Evolutionary conservation across 306 rosid species (phyloP).

Genomic region (Trifolium subterraneum): DNA sequence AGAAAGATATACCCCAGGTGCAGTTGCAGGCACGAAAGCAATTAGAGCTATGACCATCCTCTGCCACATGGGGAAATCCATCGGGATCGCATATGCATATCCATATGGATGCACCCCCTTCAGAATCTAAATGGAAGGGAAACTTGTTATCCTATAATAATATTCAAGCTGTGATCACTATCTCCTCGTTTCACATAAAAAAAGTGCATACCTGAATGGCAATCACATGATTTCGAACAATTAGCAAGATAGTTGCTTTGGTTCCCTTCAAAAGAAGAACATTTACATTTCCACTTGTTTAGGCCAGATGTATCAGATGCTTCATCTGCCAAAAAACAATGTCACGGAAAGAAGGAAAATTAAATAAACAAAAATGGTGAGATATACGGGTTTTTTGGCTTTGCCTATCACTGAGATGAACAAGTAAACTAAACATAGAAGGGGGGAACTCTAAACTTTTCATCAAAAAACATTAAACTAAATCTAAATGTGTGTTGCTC

Average conservation of each 20-base stretch:
- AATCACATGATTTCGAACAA: constrained; percentile 85
- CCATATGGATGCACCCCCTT: constrained; percentile 60
- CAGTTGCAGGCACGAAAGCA: constrained; percentile 92
- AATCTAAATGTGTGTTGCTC: no score
- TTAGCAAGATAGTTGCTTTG: constrained; percentile 59
- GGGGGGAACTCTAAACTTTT: no score
- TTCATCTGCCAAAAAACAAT: constrained; percentile 58
- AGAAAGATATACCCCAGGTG: constrained; percentile 75
- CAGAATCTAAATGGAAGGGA: constrained; percentile 58
- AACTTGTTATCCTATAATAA: constrained; percentile 42
- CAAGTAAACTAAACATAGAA: no score
- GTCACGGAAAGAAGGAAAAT: neutral
- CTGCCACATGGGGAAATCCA: constrained; percentile 81
- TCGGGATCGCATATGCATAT: constrained; percentile 75
- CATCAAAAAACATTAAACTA: no score
- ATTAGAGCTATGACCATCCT: constrained; percentile 49
- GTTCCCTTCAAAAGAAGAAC: constrained; percentile 63
- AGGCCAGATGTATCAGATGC: constrained; percentile 51
- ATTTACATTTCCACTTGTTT: constrained; percentile 83
- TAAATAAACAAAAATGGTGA: neutral
- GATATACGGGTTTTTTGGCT: constrained; percentile 13
- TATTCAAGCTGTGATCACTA: constrained; percentile 23
- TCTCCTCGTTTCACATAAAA: constrained; percentile 19
- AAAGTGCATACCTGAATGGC: constrained; percentile 66
- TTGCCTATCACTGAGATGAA: neutral